phyloP scores from a whole-genome alignment of 1,139 yeast genomes.

The Diutina scorzettiae region DNA sequence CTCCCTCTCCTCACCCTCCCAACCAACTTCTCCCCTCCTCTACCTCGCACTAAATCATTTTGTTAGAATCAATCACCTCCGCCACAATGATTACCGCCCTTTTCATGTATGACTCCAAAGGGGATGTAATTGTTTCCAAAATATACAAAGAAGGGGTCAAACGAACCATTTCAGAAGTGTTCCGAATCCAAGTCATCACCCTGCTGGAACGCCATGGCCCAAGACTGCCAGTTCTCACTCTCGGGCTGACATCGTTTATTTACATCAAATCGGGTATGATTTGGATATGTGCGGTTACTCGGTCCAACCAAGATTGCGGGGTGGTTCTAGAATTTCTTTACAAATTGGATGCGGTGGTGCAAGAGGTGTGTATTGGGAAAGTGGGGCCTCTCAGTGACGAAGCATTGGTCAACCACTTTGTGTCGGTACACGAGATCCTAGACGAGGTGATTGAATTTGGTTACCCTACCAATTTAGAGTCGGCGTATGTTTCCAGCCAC shows the following conservation, averaged over 20 bases:
- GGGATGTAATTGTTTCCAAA: conserved; percentile 77
- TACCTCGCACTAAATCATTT: background rate
- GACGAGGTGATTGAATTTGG: conserved; percentile 79
- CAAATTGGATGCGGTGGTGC: conserved; percentile 35
- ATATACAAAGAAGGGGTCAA: conserved; percentile 43
- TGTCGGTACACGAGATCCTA: conserved; percentile 58
- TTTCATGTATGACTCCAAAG: conserved; percentile 65
- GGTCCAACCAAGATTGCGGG: conserved; percentile 82
- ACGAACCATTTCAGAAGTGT: conserved; percentile 71
- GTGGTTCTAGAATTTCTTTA: conserved; percentile 68
- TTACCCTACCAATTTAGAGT: conserved; percentile 64
- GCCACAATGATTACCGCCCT: conserved; percentile 65
- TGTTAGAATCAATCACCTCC: too few relatives aligned
- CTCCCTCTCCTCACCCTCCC: background rate
- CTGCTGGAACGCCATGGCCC: conserved; percentile 10
- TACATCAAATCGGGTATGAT: conserved; percentile 60
- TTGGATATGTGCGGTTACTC: conserved; percentile 78
- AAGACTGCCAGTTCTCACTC: conserved; percentile 74
- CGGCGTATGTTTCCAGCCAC: conserved; percentile 15
- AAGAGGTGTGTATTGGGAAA: conserved; percentile 18
- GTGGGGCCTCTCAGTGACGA: conserved; percentile 19
- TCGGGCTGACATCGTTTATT: conserved; percentile 87
- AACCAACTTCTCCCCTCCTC: too few relatives aligned
- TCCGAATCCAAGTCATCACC: conserved; percentile 79
- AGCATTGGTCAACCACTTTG: conserved; percentile 38